phyloP scores from a whole-genome alignment of 768 basidiomycete genomes.

The Boletus edulis region DNA sequence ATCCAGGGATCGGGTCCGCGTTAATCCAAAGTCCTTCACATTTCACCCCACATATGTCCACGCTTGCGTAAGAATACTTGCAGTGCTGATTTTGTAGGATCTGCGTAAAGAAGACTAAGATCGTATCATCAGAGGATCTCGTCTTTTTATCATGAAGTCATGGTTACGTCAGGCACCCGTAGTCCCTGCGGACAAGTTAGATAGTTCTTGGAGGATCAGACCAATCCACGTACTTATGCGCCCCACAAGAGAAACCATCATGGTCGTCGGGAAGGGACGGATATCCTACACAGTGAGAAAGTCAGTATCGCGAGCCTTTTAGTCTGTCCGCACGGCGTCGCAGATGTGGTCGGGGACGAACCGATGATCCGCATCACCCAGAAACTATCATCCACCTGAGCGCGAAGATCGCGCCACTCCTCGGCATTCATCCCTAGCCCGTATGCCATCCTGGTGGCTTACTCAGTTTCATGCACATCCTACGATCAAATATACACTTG shows the following conservation, averaged over 20 bases:
- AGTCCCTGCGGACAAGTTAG: constrained; percentile 55
- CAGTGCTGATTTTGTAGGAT: constrained; percentile 74
- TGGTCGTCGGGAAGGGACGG: constrained; percentile 79
- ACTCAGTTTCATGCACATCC: background rate
- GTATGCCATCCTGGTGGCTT: constrained; percentile 62
- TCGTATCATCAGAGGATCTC: constrained; percentile 7
- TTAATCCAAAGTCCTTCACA: constrained; percentile 77
- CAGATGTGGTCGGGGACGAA: constrained; percentile 20
- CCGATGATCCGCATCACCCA: constrained; percentile 90
- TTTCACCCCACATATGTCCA: constrained; percentile 43
- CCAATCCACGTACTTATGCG: constrained; percentile 63
- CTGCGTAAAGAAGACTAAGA: constrained; percentile 80
- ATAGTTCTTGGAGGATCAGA: background rate
- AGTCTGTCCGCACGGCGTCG: background rate
- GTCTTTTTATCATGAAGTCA: background rate
- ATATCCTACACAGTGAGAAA: constrained; percentile 54
- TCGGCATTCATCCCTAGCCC: constrained; percentile 71
- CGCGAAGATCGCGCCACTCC: constrained; percentile 69
- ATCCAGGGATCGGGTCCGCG: constrained; percentile 80
- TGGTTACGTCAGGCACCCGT: constrained; percentile 82
- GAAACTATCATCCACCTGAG: constrained; percentile 78
- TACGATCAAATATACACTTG: constrained; percentile 34
- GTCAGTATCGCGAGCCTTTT: background rate
- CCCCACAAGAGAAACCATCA: constrained; percentile 86
- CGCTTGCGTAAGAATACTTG: constrained; percentile 70